These are phyloP conservation scores for Royoungia palumana DNA, from an alignment of 768 basidiomycete genomes.

Conservation along the genomic window DNA sequence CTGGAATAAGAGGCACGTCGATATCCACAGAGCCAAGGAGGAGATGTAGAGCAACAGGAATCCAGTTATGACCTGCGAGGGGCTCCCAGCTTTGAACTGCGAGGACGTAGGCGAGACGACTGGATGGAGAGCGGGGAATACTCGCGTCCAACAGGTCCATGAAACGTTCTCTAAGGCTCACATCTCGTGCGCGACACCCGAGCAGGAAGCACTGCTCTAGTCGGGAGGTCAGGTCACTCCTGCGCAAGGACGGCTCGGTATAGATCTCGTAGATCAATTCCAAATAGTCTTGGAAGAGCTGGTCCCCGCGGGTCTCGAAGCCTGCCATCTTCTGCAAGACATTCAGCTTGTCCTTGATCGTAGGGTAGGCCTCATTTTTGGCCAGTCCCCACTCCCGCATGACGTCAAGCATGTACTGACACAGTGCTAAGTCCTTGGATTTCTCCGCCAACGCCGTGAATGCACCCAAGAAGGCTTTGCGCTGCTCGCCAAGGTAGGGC, in stretches of 20 bases:
- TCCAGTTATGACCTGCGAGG: conserved; percentile 90
- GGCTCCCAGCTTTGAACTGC: conserved; percentile 96
- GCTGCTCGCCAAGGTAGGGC: conserved; percentile 81
- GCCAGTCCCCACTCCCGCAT: conserved; percentile 88
- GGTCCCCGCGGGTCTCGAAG: conserved; percentile 77
- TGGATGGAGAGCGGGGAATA: conserved; percentile 77
- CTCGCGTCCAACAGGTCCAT: conserved; percentile 87
- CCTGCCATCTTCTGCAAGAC: conserved; percentile 84
- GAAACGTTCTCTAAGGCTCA: conserved; percentile 75
- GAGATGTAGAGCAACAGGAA: conserved; percentile 85
- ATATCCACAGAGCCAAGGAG: conserved; percentile 70
- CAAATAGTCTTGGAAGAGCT: conserved; percentile 78
- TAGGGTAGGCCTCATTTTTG: conserved; percentile 81
- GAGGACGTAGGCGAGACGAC: conserved; percentile 83
- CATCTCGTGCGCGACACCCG: conserved; percentile 83
- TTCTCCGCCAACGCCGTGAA: conserved; percentile 85
- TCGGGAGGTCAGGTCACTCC: conserved; percentile 90
- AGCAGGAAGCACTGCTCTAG: conserved; percentile 92
- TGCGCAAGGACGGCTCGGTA: conserved; percentile 76
- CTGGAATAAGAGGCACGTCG: conserved; percentile 40
- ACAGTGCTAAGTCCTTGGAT: conserved; percentile 75
- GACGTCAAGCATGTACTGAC: conserved; percentile 82
- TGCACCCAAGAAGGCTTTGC: conserved; percentile 73
- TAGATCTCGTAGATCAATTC: conserved; percentile 94
- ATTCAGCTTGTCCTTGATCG: conserved; percentile 92